Conservation (phyloP, 176 grass and related monocot genomes). For the Pontederia crassipes region DNA sequence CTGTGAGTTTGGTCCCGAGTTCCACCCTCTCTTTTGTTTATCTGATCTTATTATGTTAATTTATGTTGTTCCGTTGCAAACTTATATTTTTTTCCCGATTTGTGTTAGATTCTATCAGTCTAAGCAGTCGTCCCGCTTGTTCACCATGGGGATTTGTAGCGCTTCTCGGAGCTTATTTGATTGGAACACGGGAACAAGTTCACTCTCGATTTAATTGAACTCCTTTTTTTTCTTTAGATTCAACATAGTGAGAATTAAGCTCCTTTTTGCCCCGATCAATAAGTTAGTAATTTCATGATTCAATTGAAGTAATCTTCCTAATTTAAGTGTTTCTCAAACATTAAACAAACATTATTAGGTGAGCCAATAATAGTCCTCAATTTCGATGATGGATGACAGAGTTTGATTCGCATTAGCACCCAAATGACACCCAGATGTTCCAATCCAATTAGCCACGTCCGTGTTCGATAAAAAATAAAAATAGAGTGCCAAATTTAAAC, state of each 20-base stretch:
- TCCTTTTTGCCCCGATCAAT: no score
- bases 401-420: no score
- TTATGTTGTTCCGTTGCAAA: neutral
- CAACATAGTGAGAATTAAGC: neutral
- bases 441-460: no score
- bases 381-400: no score
- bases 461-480: no score
- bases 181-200: conserved; percentile 19
- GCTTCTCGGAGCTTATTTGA: conserved; percentile 21
- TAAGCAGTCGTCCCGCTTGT: conserved; percentile 14
- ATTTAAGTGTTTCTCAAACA: no score
- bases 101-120: neutral
- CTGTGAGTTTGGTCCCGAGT: conserved; percentile 6
- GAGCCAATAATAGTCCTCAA: no score
- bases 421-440: no score
- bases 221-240: neutral
- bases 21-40: neutral
- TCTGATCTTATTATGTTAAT: neutral
- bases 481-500: no score
- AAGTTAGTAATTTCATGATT: no score
- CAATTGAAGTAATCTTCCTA: no score
- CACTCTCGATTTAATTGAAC: neutral
- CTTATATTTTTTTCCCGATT: neutral
- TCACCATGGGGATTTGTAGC: conserved; percentile 23
- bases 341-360: no score